A percentile compares a stretch with the other conserved stretches of the same genome.
These are phyloP conservation scores for Clonostachys sp. DNA, from an alignment of 2,329 filamentous ascomycete species.

Conservation along the genomic window DNA sequence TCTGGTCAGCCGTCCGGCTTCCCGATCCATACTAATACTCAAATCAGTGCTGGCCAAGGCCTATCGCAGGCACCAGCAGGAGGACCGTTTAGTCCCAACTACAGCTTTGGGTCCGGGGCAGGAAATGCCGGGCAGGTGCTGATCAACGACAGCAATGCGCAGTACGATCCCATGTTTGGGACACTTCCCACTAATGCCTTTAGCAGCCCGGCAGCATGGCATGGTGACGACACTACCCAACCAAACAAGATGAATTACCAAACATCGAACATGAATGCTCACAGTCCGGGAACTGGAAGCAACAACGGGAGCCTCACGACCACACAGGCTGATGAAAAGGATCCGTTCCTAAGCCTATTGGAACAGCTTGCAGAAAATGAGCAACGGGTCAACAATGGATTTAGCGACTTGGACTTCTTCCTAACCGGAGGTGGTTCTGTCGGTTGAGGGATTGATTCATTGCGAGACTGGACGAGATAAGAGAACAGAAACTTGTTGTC, in stretches of 20 bases:
- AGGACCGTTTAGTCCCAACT: slow-evolving; percentile 33
- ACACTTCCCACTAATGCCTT: slow-evolving; percentile 47
- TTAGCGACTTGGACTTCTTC: slow-evolving; percentile 76
- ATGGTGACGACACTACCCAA: slow-evolving; percentile 26
- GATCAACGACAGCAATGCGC: slow-evolving; percentile 20
- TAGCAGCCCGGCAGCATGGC: slow-evolving; percentile 46
- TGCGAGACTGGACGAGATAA: no score
- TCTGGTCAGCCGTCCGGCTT: no score
- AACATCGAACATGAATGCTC: not conserved
- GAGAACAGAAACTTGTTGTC: no score
- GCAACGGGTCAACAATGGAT: slow-evolving; percentile 52
- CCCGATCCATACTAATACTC: no score
- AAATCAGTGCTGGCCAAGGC: no score
- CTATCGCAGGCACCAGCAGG: not conserved
- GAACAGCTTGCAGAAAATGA: slow-evolving; percentile 84
- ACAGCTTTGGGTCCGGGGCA: slow-evolving; percentile 26
- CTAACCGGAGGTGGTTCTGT: not conserved
- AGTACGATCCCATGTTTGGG: slow-evolving; percentile 58
- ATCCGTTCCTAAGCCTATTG: slow-evolving; percentile 73
- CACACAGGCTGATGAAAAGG: slow-evolving; percentile 60
- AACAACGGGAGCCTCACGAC: slow-evolving; percentile 41
- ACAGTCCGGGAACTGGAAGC: slow-evolving; percentile 42
- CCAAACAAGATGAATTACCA: not conserved
- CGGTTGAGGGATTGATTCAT: no score
- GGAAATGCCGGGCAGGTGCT: slow-evolving; percentile 12